phyloP scores from a whole-genome alignment of 2,329 filamentous ascomycete species.

The Neofusicoccum parvum region DNA sequence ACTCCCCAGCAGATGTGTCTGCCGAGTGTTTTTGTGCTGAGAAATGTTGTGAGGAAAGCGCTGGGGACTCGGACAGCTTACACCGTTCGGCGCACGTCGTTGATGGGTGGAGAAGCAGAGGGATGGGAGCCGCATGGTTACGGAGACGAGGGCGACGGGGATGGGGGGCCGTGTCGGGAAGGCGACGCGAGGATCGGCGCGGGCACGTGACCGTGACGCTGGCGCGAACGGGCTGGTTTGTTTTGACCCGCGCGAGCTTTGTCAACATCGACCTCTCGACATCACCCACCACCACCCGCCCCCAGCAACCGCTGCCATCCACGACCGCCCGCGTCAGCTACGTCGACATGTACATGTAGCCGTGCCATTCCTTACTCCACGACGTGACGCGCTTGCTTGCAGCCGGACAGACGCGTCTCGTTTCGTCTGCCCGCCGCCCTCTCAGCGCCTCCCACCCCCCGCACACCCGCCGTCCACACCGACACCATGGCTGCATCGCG shows the following conservation, averaged over 20 bases:
- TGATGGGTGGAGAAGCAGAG: too few relatives aligned
- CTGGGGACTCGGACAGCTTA: too few relatives aligned
- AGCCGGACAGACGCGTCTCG: not conserved
- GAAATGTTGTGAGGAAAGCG: too few relatives aligned
- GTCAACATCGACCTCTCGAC: conserved; percentile 10
- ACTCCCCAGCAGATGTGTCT: too few relatives aligned
- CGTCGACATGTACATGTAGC: conserved; percentile 4
- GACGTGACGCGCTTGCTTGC: not conserved
- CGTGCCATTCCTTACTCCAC: not conserved
- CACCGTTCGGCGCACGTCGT: too few relatives aligned
- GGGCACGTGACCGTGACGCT: not conserved
- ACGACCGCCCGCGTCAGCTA: not conserved
- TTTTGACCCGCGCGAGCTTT: not conserved
- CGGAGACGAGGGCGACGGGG: too few relatives aligned
- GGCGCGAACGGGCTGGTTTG: not conserved
- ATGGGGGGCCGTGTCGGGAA: not conserved
- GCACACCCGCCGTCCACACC: not conserved
- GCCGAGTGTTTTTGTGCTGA: too few relatives aligned
- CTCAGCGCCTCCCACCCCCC: conserved; percentile 6
- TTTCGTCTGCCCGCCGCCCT: not conserved
- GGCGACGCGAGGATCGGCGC: not conserved
- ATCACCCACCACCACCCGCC: conserved; percentile 6
- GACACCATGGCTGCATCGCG: conserved; percentile 26
- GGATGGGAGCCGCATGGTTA: too few relatives aligned
- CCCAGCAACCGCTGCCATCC: conserved; percentile 9